Percentiles rank a stretch among this genome's conserved stretches.
These are phyloP conservation scores for Staphylotrichum longicolle DNA, from an alignment of 495 filamentous ascomycete genomes.

Conservation along the genomic window DNA sequence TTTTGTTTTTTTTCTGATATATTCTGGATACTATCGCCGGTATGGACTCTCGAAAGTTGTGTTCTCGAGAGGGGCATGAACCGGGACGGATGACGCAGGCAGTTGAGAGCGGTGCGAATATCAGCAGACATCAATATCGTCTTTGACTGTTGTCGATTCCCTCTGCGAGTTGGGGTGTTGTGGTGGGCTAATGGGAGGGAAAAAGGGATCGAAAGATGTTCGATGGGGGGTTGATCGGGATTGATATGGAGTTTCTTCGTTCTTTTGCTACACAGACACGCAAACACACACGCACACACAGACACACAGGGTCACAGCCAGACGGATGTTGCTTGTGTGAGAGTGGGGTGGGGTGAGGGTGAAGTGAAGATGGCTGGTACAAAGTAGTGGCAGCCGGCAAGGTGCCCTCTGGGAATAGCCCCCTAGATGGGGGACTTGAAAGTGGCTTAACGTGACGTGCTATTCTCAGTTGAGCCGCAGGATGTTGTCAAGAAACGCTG, in stretches of 20 bases:
- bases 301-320: constrained; percentile 1
- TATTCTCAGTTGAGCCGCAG: constrained; percentile 12
- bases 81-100: constrained; percentile 66
- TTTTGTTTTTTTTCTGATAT: constrained; percentile 41
- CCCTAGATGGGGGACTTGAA: constrained; percentile 31
- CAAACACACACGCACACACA: constrained; percentile 10
- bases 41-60: constrained; percentile 69
- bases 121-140: constrained; percentile 75
- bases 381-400: constrained; percentile 6
- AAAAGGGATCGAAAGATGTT: constrained; percentile 4
- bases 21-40: constrained; percentile 61
- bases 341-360: constrained; percentile 7
- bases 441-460: constrained; percentile 13
- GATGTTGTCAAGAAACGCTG: neutral
- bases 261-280: constrained; percentile 9
- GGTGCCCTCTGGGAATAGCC: constrained; percentile 24
- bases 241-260: neutral
- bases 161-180: constrained; percentile 3
- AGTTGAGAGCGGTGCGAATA: constrained; percentile 64
- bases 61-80: constrained; percentile 70
- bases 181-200: neutral
- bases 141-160: constrained; percentile 30
- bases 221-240: constrained; percentile 1
- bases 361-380: neutral
- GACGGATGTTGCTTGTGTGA: constrained; percentile 7